phyloP scores from a whole-genome alignment of 2,329 filamentous ascomycete species.

The Pseudogymnoascus sp. region DNA sequence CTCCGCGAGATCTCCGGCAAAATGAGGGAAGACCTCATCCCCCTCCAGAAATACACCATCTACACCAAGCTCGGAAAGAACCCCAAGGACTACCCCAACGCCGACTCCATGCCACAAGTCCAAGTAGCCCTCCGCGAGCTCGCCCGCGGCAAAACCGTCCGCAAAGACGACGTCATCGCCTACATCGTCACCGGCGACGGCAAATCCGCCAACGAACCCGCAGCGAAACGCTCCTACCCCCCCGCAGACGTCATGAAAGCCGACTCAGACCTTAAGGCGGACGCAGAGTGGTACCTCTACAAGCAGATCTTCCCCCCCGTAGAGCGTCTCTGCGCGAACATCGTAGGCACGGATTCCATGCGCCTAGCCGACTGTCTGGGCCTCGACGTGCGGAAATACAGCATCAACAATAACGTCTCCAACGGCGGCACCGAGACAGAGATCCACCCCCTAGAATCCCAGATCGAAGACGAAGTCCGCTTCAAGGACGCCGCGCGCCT shows the following conservation, averaged over 20 bases:
- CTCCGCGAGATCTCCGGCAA: slow-evolving; percentile 75
- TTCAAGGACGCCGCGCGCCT: slow-evolving; percentile 78
- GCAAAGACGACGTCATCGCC: slow-evolving; percentile 91
- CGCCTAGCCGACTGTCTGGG: slow-evolving; percentile 90
- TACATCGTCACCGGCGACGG: slow-evolving; percentile 84
- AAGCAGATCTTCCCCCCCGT: slow-evolving; percentile 98
- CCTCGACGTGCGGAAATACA: slow-evolving; percentile 83
- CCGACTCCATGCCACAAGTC: slow-evolving; percentile 91
- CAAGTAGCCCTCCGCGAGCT: slow-evolving; percentile 89
- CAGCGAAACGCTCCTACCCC: slow-evolving; percentile 84
- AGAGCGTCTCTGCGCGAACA: slow-evolving; percentile 94
- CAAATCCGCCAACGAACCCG: slow-evolving; percentile 54
- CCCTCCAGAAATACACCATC: slow-evolving; percentile 87
- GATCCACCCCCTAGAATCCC: slow-evolving; percentile 87
- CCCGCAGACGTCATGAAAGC: slow-evolving; percentile 77
- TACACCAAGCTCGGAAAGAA: slow-evolving; percentile 95
- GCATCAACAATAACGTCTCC: slow-evolving; percentile 54
- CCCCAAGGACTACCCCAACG: slow-evolving; percentile 89
- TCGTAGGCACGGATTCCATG: slow-evolving; percentile 83
- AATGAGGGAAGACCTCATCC: slow-evolving; percentile 76
- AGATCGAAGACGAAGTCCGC: slow-evolving; percentile 84
- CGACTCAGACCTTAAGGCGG: slow-evolving; percentile 69
- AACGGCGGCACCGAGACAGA: slow-evolving; percentile 54
- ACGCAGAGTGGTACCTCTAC: slow-evolving; percentile 96
- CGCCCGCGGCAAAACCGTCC: slow-evolving; percentile 77